Evolutionary conservation across 306 rosid genomes (phyloP), one percentile per base, ranked within the genome.

Genomic region (Lathyrus sativus): DNA sequence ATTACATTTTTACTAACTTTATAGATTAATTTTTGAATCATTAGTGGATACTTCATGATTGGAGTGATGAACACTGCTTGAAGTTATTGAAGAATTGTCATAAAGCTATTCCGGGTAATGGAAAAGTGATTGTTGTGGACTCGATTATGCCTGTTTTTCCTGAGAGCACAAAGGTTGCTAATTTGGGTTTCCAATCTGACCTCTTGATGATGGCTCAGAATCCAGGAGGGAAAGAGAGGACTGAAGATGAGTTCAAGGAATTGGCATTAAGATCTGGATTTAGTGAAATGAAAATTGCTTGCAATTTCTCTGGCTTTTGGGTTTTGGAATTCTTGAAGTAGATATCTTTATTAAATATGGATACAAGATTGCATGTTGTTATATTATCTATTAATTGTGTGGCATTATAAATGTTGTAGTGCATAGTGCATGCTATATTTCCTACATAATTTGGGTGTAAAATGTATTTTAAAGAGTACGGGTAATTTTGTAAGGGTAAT

Each of bases 151-250:
- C 80, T 0, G 46, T 15, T 28, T 53, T 41, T 6, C 73, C 80
- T 0, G 50, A 78, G 35, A 66, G 42, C 29, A 44, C 35, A 22
- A 0, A 0, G 33, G 2, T 60, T 4, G 63, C 55, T 0, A 31
- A 62, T n/a, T 1, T 0, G 5, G 45, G 42, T 17, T 78, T 67
- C 0, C 80, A 74, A 54, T 24, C 6, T 28, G 85, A 78, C 46
- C 11, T 78, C 0, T 1, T 70, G 8, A 81, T 74, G 82, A 70
- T 70, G 85, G 43, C 75, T 19, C 72, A 74, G 44, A 65, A 59
- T 62, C 77, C 78, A 65, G 85, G 80, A 60, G 85, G 85, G n/a
- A 78, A 74, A 57, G 79, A 78, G 14, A 1, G 85, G 45, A 81
- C 77, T 15, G 24, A 74, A 19, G 22, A 74, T 17, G 72, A 81